Percentiles rank a stretch among this genome's conserved stretches.
These are phyloP conservation scores for Combretum micranthum DNA, from an alignment of 345 rosid genomes.

Conservation along the genomic window DNA sequence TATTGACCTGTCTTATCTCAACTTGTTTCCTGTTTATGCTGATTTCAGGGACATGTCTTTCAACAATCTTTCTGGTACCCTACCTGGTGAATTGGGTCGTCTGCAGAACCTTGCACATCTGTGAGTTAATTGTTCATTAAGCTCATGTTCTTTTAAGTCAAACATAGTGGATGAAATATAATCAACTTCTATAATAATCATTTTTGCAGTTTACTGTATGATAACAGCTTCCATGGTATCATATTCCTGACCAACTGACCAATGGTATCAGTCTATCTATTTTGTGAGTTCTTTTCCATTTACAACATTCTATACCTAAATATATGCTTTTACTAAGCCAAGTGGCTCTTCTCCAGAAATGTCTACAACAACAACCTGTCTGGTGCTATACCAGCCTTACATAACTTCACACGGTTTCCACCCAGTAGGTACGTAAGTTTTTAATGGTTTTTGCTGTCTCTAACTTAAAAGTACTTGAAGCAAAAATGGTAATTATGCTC, in stretches of 20 bases:
- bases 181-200: neutral
- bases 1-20: too few relatives aligned
- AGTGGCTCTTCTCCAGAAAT: conserved; percentile 37
- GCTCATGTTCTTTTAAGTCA: neutral
- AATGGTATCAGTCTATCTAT: conserved; percentile 66
- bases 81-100: conserved; percentile 76
- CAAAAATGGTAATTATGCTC: neutral
- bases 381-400: conserved; percentile 49
- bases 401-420: conserved; percentile 64
- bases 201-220: conserved; percentile 54
- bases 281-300: conserved; percentile 35
- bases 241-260: conserved; percentile 72
- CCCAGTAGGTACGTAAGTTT: conserved; percentile 47
- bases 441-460: conserved; percentile 15
- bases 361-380: conserved; percentile 83
- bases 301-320: neutral
- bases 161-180: too few relatives aligned
- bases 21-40: neutral
- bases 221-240: conserved; percentile 70
- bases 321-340: neutral
- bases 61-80: conserved; percentile 57
- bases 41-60: conserved; percentile 65
- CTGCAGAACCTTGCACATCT: conserved; percentile 69
- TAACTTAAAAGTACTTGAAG: conserved; percentile 49
- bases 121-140: conserved; percentile 29